These are phyloP conservation scores for Emydomyces testavorans DNA, from an alignment of 2,329 filamentous ascomycete species.

Conservation along the genomic window DNA sequence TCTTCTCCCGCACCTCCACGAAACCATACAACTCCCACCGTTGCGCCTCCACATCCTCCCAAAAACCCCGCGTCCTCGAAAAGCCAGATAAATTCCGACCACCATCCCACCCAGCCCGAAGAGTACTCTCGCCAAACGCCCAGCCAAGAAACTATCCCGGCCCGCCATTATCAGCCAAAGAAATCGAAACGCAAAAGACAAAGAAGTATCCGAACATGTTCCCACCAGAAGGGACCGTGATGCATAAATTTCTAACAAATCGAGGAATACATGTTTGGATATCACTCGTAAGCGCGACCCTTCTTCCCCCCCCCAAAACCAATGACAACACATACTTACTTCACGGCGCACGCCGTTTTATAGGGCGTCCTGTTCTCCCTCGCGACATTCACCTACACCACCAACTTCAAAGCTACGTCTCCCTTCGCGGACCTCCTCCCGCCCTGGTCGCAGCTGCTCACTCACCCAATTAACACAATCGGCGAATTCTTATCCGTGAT, in stretches of 20 bases:
- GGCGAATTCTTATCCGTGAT: constrained; percentile 59
- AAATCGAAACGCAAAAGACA: constrained; percentile 53
- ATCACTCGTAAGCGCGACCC: constrained; percentile 56
- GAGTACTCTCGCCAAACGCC: constrained; percentile 43
- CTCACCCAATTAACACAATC: constrained; percentile 57
- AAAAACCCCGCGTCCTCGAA: constrained; percentile 50
- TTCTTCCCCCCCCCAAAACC: neutral
- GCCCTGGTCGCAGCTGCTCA: constrained; percentile 53
- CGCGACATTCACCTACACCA: constrained; percentile 59
- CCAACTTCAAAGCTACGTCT: constrained; percentile 68
- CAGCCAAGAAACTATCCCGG: constrained; percentile 59
- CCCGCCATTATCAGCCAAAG: constrained; percentile 54
- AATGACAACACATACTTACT: constrained; percentile 11
- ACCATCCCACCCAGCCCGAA: constrained; percentile 70
- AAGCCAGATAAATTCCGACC: constrained; percentile 85
- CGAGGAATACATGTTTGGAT: constrained; percentile 67
- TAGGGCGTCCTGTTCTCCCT: constrained; percentile 58
- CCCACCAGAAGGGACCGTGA: constrained; percentile 68
- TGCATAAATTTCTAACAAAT: constrained; percentile 75
- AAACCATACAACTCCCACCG: constrained; percentile 18
- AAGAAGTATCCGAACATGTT: constrained; percentile 82
- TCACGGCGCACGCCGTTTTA: too few species aligned
- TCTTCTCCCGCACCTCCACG: constrained; percentile 5
- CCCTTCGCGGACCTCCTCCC: constrained; percentile 72
- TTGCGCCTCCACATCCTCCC: constrained; percentile 18